Evolutionary conservation across 768 basidiomycete genomes (phyloP), one percentile per base, ranked within the genome.

Genomic region (Phylloporus sp.): DNA sequence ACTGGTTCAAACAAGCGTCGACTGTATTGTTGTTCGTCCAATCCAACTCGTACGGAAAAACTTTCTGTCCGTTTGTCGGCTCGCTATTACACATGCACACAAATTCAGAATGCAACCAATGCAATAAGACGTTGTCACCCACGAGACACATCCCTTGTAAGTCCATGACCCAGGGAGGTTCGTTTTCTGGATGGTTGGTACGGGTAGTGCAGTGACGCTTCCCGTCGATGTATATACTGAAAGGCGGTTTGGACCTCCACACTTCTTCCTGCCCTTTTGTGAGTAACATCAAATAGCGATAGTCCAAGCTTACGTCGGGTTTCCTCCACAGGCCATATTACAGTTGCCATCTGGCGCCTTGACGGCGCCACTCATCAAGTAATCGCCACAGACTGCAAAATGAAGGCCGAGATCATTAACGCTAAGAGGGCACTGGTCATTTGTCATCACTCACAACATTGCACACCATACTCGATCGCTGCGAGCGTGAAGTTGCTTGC

Each of bases 281-380:
- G 16, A 57, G 45, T 16, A 34, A 53, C n/a, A 56, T 31, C 22
- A 27, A 23, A 13, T 7, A 34, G 28, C 31, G 16, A 49, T 16
- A 39, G 0, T 34, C 29, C 28, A 32, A 0, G 64, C 84, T 59
- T 55, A 87, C 86, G 78, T 74, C 10, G 80, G 28, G 53, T 83
- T 84, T 20, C 89, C 92, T 16, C 76, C 76, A 54, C 92, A 95
- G 1, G 73, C 75, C 84, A 86, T 88, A 63, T 78, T 80, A 61
- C 92, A 94, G 31, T 76, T 76, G 4, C 70, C 66, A 2, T 78
- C 76, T 1, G 72, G 54, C 0, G 76, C 78, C 13, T 59, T 45
- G 2, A 76, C 79, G 2, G 86, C 88, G 8, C 84, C 85, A 29
- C 79, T 74, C 16, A 82, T 70, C 42, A 91, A 71, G 9, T 73